Percentiles rank a stretch among this genome's conserved stretches.
Evolutionary conservation across 192 early-diverging fungal species (phyloP).

Genomic region (Coemansia sp.): DNA sequence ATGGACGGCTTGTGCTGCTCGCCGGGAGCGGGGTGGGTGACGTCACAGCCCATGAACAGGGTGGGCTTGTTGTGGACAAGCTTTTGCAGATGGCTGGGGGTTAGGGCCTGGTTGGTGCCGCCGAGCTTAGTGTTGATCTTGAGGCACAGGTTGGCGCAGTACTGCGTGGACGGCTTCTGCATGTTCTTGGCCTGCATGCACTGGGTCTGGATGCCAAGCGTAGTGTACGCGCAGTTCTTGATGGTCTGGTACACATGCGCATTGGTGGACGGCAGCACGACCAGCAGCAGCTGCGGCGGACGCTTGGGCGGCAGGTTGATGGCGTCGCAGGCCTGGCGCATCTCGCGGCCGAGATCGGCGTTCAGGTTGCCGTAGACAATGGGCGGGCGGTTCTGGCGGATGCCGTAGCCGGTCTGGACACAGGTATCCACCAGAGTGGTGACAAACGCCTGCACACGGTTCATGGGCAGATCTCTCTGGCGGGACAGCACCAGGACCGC

Average conservation of each 20-base stretch:
- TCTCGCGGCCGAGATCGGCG: conserved; percentile 66
- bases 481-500: conserved; percentile 74
- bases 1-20: conserved; percentile 68
- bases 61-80: conserved; percentile 75
- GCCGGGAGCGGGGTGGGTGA: conserved; percentile 81
- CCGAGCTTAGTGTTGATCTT: conserved; percentile 95
- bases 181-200: conserved; percentile 86
- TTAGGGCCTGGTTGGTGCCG: conserved; percentile 78
- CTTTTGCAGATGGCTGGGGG: conserved; percentile 35
- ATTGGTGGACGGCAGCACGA: conserved; percentile 79
- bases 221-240: conserved; percentile 87
- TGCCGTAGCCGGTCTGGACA: conserved; percentile 68
- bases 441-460: conserved; percentile 70
- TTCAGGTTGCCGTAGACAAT: conserved; percentile 56
- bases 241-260: conserved; percentile 80
- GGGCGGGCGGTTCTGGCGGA: conserved; percentile 50
- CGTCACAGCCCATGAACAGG: conserved; percentile 87
- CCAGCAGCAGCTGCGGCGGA: conserved; percentile 79
- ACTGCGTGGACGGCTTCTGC: conserved; percentile 75
- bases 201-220: conserved; percentile 86
- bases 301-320: conserved; percentile 61
- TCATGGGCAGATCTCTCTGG: conserved; percentile 54
- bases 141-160: conserved; percentile 92
- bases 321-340: conserved; percentile 70
- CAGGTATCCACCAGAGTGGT: conserved; percentile 71